These are phyloP conservation scores for Mesotaenium endlicherianum DNA, from an alignment of 139 green algal species.

Conservation along the genomic window DNA sequence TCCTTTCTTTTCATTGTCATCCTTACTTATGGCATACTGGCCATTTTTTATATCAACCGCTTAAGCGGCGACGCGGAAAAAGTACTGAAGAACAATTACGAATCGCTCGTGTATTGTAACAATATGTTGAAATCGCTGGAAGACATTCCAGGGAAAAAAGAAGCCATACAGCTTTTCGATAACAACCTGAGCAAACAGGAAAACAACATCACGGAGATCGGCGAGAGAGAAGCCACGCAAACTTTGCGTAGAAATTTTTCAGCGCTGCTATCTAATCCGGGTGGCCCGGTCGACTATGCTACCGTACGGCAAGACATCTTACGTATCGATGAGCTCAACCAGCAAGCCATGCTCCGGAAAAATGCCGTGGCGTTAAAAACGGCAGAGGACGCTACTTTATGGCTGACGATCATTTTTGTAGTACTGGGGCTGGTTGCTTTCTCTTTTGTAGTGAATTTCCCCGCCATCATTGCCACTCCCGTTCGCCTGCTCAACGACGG, in stretches of 20 bases:
- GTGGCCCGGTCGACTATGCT: background rate
- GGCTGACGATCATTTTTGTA: background rate
- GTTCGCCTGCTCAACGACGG: background rate
- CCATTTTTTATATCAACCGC: background rate
- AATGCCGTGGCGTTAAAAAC: background rate
- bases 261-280: background rate
- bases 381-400: background rate
- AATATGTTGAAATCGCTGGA: background rate
- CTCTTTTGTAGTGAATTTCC: background rate
- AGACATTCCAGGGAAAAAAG: background rate
- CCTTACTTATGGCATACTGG: background rate
- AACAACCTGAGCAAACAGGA: background rate
- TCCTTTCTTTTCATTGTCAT: background rate
- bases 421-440: background rate
- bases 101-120: background rate
- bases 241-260: background rate
- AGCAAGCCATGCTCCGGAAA: background rate
- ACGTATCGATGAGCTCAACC: background rate
- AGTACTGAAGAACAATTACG: background rate
- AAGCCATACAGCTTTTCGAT: background rate
- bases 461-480: background rate
- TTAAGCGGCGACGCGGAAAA: background rate
- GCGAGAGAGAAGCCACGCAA: background rate
- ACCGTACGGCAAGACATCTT: background rate
- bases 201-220: background rate